These are phyloP conservation scores for Gynandropsis gynandra DNA, from an alignment of 345 rosid species.

Conservation along the genomic window DNA sequence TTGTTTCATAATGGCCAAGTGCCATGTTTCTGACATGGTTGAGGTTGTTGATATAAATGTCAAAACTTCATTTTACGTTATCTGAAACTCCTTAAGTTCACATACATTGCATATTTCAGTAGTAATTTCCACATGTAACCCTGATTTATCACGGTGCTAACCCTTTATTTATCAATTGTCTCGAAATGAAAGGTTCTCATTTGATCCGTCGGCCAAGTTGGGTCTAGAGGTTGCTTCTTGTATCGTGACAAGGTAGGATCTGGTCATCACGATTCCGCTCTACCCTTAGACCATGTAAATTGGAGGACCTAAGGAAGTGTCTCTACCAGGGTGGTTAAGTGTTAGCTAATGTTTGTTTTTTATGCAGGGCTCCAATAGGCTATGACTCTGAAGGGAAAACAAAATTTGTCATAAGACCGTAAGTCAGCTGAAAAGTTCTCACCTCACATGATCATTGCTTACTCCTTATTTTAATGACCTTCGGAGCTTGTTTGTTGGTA, in stretches of 20 bases:
- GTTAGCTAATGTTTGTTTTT: conserved; percentile 8
- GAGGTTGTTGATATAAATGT: not conserved
- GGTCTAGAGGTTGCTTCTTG: conserved; percentile 92
- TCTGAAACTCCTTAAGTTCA: not conserved
- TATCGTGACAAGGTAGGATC: conserved; percentile 65
- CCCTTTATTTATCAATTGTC: conserved; percentile 14
- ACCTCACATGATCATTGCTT: conserved; percentile 1
- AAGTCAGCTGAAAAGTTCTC: conserved; percentile 32
- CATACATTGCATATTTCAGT: not conserved
- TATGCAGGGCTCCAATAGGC: conserved; percentile 76
- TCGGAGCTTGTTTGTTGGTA: conserved; percentile 5
- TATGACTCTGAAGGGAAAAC: conserved; percentile 76
- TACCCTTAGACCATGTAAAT: conserved; percentile 5
- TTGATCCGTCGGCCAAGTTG: conserved; percentile 68
- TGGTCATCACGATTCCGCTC: conserved; percentile 1
- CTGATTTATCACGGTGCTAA: conserved; percentile 2
- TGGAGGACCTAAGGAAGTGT: not conserved
- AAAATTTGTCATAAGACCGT: conserved; percentile 90
- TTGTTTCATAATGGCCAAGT: conserved; percentile 10
- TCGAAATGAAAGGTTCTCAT: conserved; percentile 60
- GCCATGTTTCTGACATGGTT: not conserved
- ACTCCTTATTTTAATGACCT: not conserved
- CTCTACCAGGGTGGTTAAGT: not conserved
- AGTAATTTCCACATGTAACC: not conserved
- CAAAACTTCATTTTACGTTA: not conserved